Base-by-base conservation (phyloP, 75 land plant genomes). In the Pinus taeda region DNA sequence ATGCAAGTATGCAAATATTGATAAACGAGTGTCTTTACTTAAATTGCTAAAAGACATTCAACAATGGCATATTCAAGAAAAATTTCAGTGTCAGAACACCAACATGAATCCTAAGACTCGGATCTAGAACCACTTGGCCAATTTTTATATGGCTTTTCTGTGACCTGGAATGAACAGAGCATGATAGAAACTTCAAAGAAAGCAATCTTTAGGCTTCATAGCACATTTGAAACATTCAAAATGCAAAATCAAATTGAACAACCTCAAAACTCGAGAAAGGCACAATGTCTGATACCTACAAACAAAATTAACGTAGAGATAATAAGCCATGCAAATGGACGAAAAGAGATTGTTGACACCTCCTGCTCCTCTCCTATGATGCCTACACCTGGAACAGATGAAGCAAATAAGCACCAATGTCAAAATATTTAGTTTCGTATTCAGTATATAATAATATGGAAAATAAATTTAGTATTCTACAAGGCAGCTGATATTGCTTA, bases 361-460 rank as follows among this genome's bases (percentile, higher is more conserved):
- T 83, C 80, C 78, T 94, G 97, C 82, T 92, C 93, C 81, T 96
- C 99, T 57, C 95, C 97, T 75, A 90, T 90, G 70, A 90, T 82
- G 74, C 99, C 99, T 82, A 96, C 90, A 69, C 92, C 99, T 95
- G 86, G 22, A 82, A 63, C 8, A 74, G 39, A 3, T 13, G 58
- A 74, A 73, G 60, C 29, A 63, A 53, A 74, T 59, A 8, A 59
- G 36, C 37, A 74, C n/a, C 14, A n/a, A 60, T 30, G 75, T 74
- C 58, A 30, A 59, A 57, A 60, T 74, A 59, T 7, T 3, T 33
- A 63, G 33, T 74, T 18, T 18, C 18, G 12, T 8, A 7, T 37
- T 2, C 42, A 9, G 55, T 9, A 9, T 49, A 49, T 49, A 9
- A 11, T 9, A 49, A 11, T 9, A 49, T 49, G 0, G 55, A 1